Percentiles rank a stretch among this genome's conserved stretches.
phyloP scores from a whole-genome alignment of 768 basidiomycete genomes.

The Sporobolomyces phaffii region DNA sequence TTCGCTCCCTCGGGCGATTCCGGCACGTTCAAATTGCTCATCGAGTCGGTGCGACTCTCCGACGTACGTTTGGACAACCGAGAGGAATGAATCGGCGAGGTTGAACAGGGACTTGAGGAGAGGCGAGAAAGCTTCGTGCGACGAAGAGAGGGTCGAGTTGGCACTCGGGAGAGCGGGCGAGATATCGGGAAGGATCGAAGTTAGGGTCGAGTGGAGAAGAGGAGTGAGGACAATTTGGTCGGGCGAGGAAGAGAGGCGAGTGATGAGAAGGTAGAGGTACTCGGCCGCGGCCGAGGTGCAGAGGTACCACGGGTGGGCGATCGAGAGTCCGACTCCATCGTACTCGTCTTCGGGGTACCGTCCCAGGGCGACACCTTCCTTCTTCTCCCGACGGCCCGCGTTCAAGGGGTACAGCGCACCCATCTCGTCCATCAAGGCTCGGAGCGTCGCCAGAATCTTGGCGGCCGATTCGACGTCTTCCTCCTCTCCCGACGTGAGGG shows the following conservation, averaged over 20 bases:
- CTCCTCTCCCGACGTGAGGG: background rate
- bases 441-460: slow-evolving; percentile 34
- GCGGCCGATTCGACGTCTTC: slow-evolving; percentile 10
- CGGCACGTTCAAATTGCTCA: slow-evolving; percentile 29
- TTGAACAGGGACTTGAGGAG: slow-evolving; percentile 4
- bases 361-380: slow-evolving; percentile 32
- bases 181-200: slow-evolving; percentile 8
- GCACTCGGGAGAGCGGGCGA: background rate
- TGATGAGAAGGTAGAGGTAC: slow-evolving; percentile 32
- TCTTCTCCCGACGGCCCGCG: slow-evolving; percentile 2
- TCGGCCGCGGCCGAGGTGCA: slow-evolving; percentile 37
- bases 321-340: slow-evolving; percentile 38
- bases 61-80: slow-evolving; percentile 23
- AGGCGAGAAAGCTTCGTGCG: background rate
- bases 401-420: slow-evolving; percentile 37
- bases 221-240: background rate
- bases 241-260: background rate
- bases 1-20: background rate
- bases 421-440: slow-evolving; percentile 26
- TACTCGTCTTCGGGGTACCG: slow-evolving; percentile 41
- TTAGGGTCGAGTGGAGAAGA: slow-evolving; percentile 13
- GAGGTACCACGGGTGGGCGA: slow-evolving; percentile 41
- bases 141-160: background rate
- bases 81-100: slow-evolving; percentile 32
- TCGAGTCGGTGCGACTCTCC: slow-evolving; percentile 3